Conservation (phyloP, 2,329 filamentous ascomycete genomes). For the Sporothrix euskadiensis region DNA sequence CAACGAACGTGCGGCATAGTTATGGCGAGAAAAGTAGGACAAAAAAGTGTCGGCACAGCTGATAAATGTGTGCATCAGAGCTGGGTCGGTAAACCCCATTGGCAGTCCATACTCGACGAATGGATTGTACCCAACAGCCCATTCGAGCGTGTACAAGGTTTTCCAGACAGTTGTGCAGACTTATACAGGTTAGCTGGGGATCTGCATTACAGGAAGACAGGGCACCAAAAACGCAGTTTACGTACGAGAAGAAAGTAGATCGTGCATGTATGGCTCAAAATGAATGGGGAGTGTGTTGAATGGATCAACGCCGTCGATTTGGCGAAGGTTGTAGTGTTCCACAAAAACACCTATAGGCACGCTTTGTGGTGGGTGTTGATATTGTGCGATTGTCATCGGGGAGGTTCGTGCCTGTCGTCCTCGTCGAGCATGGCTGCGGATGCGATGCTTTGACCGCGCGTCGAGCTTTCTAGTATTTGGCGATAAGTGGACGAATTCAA, state of each 20-base stretch:
- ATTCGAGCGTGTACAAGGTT: slow-evolving; percentile 21
- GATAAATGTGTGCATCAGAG: slow-evolving; percentile 26
- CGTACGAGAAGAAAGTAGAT: slow-evolving; percentile 24
- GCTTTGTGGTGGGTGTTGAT: not conserved
- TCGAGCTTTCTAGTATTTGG: not conserved
- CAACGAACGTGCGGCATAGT: not conserved
- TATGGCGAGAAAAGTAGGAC: slow-evolving; percentile 1
- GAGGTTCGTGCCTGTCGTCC: not conserved
- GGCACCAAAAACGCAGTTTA: not conserved
- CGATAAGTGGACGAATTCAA: slow-evolving; percentile 25
- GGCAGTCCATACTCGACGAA: slow-evolving; percentile 24
- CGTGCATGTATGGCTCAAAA: slow-evolving; percentile 27
- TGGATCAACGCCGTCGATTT: slow-evolving; percentile 26
- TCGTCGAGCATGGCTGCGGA: slow-evolving; percentile 23
- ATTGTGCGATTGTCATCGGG: not conserved
- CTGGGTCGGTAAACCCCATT: slow-evolving; percentile 20
- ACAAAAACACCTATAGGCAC: not conserved
- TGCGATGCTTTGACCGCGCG: not conserved
- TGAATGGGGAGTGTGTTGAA: slow-evolving; percentile 15
- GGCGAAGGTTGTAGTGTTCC: slow-evolving; percentile 19
- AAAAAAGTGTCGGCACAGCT: slow-evolving; percentile 24
- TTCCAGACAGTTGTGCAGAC: slow-evolving; percentile 24
- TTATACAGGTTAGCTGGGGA: not conserved
- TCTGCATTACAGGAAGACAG: not conserved
- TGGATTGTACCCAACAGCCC: slow-evolving; percentile 23